Percentiles rank a stretch among this genome's conserved stretches.
phyloP scores from a whole-genome alignment of 1,139 yeast genomes.

The Candida smagusa region DNA sequence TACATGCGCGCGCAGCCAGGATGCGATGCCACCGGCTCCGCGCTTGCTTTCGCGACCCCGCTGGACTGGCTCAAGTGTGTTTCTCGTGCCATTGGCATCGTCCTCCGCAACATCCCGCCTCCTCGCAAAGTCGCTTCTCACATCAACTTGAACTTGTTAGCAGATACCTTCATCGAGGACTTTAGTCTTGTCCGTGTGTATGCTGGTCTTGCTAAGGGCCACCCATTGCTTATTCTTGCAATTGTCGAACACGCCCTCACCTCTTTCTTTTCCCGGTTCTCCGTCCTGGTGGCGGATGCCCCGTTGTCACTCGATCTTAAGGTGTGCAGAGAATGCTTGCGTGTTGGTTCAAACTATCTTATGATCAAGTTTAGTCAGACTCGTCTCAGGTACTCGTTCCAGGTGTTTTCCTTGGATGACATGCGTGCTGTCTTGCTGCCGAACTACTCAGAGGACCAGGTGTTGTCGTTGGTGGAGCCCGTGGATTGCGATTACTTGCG shows the following conservation, averaged over 20 bases:
- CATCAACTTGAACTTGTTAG: slow-evolving; percentile 1
- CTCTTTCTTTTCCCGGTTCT: slow-evolving; percentile 14
- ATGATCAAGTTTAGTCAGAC: slow-evolving; percentile 3
- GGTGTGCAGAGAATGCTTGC: slow-evolving; percentile 13
- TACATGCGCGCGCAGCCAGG: slow-evolving; percentile 3
- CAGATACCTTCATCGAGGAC: slow-evolving; percentile 21
- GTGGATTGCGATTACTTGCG: slow-evolving; percentile 1
- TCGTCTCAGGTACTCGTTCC: slow-evolving; percentile 3
- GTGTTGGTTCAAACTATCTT: slow-evolving; percentile 7
- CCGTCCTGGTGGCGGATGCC: slow-evolving; percentile 6
- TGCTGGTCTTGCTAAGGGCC: slow-evolving; percentile 23
- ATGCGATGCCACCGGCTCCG: slow-evolving; percentile 1
- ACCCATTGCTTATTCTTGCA: slow-evolving; percentile 18
- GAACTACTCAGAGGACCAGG: slow-evolving; percentile 3
- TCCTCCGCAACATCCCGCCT: slow-evolving; percentile 1
- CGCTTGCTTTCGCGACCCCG: slow-evolving; percentile 2
- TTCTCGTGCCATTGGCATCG: slow-evolving; percentile 3
- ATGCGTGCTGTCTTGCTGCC: slow-evolving; percentile 5
- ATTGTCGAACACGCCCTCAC: slow-evolving; percentile 20
- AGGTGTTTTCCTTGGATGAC: slow-evolving; percentile 5
- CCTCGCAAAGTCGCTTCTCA: slow-evolving; percentile 2
- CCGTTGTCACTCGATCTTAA: slow-evolving; percentile 4
- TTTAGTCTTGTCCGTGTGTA: slow-evolving; percentile 27
- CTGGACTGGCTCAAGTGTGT: slow-evolving; percentile 4
- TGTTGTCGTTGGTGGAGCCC: slow-evolving; percentile 5